phyloP scores from a whole-genome alignment of 805 yeast species.

The Saccharomycopsis fermentans region DNA sequence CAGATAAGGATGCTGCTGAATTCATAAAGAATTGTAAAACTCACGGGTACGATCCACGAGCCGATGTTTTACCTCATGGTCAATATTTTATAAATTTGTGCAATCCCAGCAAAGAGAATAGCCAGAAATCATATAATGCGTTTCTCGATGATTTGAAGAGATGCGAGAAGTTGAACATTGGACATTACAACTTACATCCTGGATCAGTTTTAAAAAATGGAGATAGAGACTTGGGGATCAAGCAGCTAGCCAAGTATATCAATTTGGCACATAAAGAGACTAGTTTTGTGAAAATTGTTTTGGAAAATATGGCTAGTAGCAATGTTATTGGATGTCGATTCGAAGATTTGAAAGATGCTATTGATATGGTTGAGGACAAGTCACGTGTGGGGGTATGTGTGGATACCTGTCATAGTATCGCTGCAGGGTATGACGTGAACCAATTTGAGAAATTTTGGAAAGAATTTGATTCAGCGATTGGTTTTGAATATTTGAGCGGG shows the following conservation, averaged over 20 bases:
- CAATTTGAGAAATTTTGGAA: slow-evolving; percentile 61
- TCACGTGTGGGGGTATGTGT: slow-evolving; percentile 87
- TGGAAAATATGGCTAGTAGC: slow-evolving; percentile 98
- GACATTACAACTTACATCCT: slow-evolving; percentile 85
- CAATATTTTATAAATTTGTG: slow-evolving; percentile 89
- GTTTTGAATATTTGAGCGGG: slow-evolving; percentile 64
- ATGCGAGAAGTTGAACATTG: slow-evolving; percentile 79
- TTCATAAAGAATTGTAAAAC: slow-evolving; percentile 56
- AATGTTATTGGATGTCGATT: slow-evolving; percentile 75
- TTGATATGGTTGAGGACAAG: slow-evolving; percentile 71
- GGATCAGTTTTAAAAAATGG: slow-evolving; percentile 73
- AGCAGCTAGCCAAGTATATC: slow-evolving; percentile 64
- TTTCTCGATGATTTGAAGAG: slow-evolving; percentile 79
- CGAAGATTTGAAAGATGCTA: slow-evolving; percentile 66
- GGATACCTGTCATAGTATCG: slow-evolving; percentile 93
- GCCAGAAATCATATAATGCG: slow-evolving; percentile 61
- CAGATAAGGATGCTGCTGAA: slow-evolving; percentile 52
- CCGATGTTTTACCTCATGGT: slow-evolving; percentile 88
- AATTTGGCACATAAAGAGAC: slow-evolving; percentile 73
- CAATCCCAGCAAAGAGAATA: slow-evolving; percentile 77
- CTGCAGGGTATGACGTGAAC: slow-evolving; percentile 87
- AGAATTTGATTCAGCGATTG: slow-evolving; percentile 63
- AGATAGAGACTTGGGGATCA: slow-evolving; percentile 54
- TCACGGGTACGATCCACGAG: slow-evolving; percentile 58
- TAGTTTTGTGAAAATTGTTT: slow-evolving; percentile 68